These are phyloP conservation scores for Lasiosphaeria ovina DNA, from an alignment of 495 filamentous ascomycete genomes.

Conservation along the genomic window DNA sequence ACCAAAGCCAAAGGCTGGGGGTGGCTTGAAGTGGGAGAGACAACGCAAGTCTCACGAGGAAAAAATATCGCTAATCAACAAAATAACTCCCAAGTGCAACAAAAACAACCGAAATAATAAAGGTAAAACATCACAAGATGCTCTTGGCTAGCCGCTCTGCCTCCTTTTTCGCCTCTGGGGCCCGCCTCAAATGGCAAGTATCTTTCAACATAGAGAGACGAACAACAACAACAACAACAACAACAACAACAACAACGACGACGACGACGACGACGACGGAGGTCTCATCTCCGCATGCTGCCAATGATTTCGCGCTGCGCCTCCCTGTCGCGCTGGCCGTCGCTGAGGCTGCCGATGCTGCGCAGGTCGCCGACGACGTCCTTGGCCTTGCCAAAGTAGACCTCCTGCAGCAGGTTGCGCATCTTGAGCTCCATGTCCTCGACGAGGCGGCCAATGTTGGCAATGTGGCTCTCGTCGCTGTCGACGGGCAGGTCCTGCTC, in stretches of 20 bases:
- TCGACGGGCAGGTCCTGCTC: slow-evolving; percentile 87
- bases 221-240: no score
- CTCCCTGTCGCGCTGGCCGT: slow-evolving; percentile 80
- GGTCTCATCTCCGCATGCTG: slow-evolving; percentile 50
- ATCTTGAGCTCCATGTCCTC: slow-evolving; percentile 99
- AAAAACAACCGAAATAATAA: background rate
- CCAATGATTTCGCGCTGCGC: slow-evolving; percentile 90
- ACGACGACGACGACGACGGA: no score
- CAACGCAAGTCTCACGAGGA: background rate
- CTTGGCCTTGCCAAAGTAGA: slow-evolving; percentile 99
- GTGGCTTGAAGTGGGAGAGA: background rate
- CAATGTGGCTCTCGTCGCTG: slow-evolving; percentile 89
- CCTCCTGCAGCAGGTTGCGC: slow-evolving; percentile 96
- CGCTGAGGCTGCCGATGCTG: slow-evolving; percentile 82
- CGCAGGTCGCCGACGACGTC: slow-evolving; percentile 97
- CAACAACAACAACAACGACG: no score
- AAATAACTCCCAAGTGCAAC: background rate
- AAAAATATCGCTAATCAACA: slow-evolving; percentile 6
- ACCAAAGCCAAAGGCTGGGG: slow-evolving; percentile 1
- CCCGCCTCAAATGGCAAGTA: background rate
- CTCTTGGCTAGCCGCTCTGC: background rate
- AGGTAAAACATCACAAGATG: background rate
- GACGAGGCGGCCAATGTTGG: slow-evolving; percentile 90
- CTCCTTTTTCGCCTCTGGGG: background rate
- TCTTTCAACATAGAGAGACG: no score